Percentiles rank a stretch among this genome's conserved stretches.
Conservation (phyloP, 192 early-diverging fungal species). For the Phlyctochytrium bullatum region DNA sequence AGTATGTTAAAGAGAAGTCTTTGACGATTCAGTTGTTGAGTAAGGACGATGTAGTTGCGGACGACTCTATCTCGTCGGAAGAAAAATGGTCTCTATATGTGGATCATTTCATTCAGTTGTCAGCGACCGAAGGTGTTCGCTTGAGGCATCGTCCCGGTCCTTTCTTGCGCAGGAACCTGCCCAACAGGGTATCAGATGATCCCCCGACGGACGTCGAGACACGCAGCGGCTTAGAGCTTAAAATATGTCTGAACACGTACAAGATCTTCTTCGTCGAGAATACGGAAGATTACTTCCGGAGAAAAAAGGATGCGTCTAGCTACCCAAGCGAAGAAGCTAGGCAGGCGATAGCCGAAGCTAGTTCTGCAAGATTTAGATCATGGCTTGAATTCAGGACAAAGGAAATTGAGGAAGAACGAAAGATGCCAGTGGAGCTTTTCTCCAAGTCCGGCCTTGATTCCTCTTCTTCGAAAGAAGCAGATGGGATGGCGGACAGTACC, state of each 20-base stretch:
- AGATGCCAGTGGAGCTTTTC: not conserved
- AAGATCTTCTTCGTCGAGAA: slow-evolving; percentile 94
- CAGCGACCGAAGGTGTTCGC: slow-evolving; percentile 71
- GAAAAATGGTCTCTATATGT: slow-evolving; percentile 96
- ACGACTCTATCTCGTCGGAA: slow-evolving; percentile 77
- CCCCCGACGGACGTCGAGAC: slow-evolving; percentile 56
- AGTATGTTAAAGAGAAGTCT: slow-evolving; percentile 52
- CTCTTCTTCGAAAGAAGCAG: no score
- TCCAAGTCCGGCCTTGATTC: no score
- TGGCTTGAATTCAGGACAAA: slow-evolving; percentile 13
- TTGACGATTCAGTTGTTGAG: slow-evolving; percentile 86
- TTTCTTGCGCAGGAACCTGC: slow-evolving; percentile 71
- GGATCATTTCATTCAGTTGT: slow-evolving; percentile 86
- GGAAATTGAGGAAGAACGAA: slow-evolving; percentile 6
- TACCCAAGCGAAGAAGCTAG: not conserved
- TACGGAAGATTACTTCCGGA: slow-evolving; percentile 85
- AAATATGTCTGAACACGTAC: slow-evolving; percentile 97
- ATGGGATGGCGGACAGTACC: no score
- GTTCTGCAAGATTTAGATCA: slow-evolving; percentile 1
- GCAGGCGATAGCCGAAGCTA: not conserved
- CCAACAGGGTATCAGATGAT: slow-evolving; percentile 34
- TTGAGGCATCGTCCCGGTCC: slow-evolving; percentile 60
- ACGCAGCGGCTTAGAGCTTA: slow-evolving; percentile 84
- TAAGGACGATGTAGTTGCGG: slow-evolving; percentile 83
- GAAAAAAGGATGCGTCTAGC: not conserved